Evolutionary conservation across 1,284 basidiomycete genomes (phyloP).

Genomic region (Tilletia caries): DNA sequence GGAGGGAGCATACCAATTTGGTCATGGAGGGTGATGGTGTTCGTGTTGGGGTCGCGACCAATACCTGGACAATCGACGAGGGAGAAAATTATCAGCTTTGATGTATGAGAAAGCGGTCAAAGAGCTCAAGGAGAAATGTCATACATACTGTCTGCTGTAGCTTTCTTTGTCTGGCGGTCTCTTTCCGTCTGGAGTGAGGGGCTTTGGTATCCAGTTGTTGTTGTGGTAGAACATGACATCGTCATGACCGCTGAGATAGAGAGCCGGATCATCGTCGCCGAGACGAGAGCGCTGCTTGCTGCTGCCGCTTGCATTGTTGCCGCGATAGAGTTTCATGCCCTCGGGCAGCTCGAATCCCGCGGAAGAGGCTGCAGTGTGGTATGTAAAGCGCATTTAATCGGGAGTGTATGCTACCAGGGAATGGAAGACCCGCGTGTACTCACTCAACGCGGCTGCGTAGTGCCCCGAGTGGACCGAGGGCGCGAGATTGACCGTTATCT

Average conservation of each 20-base stretch:
- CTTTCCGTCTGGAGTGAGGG: too few relatives aligned
- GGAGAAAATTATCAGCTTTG: neutral
- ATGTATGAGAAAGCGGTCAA: too few relatives aligned
- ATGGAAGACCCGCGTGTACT: neutral
- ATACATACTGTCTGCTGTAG: too few relatives aligned
- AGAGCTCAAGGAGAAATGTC: too few relatives aligned
- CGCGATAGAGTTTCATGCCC: neutral
- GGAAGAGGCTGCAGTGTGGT: neutral
- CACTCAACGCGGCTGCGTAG: neutral
- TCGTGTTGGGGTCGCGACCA: slow-evolving; percentile 42
- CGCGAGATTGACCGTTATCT: neutral
- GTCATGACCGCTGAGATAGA: neutral
- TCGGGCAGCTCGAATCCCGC: neutral
- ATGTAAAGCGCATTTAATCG: too few relatives aligned
- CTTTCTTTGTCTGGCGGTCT: too few relatives aligned
- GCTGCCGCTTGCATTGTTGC: too few relatives aligned
- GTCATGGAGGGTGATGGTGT: slow-evolving; percentile 42
- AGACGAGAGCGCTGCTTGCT: neutral
- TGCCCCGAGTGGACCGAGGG: neutral
- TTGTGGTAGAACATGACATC: slow-evolving; percentile 10
- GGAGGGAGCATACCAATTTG: slow-evolving; percentile 41
- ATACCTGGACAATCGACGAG: slow-evolving; percentile 43
- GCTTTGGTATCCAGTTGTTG: too few relatives aligned
- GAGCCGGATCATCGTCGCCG: neutral
- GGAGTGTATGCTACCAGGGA: neutral